Base-by-base conservation (phyloP, 441 rosid species). In the Populus hybrid region DNA sequence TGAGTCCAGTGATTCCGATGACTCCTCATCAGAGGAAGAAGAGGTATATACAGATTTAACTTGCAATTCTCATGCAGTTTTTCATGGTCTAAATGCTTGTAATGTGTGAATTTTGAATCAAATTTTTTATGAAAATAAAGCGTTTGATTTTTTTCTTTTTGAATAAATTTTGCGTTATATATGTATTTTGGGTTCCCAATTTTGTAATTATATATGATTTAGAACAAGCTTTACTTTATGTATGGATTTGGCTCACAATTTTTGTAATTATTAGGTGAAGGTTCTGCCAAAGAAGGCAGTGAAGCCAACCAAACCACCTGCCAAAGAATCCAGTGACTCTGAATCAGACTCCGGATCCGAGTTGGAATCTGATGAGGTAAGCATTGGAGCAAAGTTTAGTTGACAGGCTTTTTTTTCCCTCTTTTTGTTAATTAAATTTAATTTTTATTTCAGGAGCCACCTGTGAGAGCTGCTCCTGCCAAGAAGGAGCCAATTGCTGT, bases 21-120 rank as follows among this genome's bases (percentile, higher is more conserved):
- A 81, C 5, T 82, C 91, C 26, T 89, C 94, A 18, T 90, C 93
- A 0, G 97, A 94, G 66, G 95, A 90, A 81, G 95, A 90, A 40
- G 46, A 40, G 38, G 23, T 61, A 61, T 5, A 61, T 0, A 61
- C 28, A 21, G 26, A 10, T 9, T 61, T 10, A 21, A 21, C 66
- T 4, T 21, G 21, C 9, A 21, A 61, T 21, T 57, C 63, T 21
- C 28, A 23, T 3, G 26, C 6, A 4, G 0, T 4, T 10, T 61
- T 61, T 61, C 66, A 21, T 6, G 1, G 3, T 36, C 5, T 40
- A 3, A 24, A 23, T 36, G 0, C 2, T 16, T 46, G 20, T n/a
- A 34, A 40, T 40, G 8, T 26, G 11, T 40, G 14, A 40, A 40
- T 40, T 40, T 40, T 40, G 46, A 40, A 10, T 10, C 46, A 12